Evolutionary conservation across 352 stramenopile species (phyloP), one percentile per base, ranked within the genome.

Genomic region (Chrysophaeum taylorii): DNA sequence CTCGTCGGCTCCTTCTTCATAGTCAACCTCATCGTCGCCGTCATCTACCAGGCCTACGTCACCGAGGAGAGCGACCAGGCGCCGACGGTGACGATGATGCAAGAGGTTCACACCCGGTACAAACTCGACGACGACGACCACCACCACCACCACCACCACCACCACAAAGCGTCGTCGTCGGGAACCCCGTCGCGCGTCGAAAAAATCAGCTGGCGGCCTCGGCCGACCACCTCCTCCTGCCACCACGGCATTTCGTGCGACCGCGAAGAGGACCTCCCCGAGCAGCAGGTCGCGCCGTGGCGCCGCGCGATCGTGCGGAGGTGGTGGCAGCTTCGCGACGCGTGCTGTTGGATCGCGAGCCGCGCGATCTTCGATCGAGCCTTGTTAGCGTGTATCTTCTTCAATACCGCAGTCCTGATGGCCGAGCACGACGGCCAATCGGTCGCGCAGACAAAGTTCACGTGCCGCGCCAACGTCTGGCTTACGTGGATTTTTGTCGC

Each of bases 1-100:
- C 88, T 94, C 60, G 89, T 95, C 42, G 89, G 86, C 29, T 87
- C 85, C 0, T 94, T 93, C 69, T 95, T 95, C 71, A 78, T 94
- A 25, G 87, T 96, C 76, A 94, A 96, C 72, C 75, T 96, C 52
- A 88, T 85, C 12, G 79, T 95, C 18, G 89, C 88, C 7, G 89
- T 96, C 64, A 92, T 96, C 74, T 91, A 84, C 23, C 85, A 94
- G 25, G 85, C 92, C 39, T 96, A 94, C 57, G 71, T 74, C 41
- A 36, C 45, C 29, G 61, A 70, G 25, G 71, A 67, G 31, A 33
- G 25, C 45, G 42, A 29, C 21, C n/a, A n/a, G 33, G 63, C 63
- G 25, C 21, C 50, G 29, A 18, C 31, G 14, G n/a, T 25, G 14
- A n/a, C n/a, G n/a, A n/a, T n/a, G n/a, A 23, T 23, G 14, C 23